Percentiles rank a stretch among this genome's conserved stretches.
phyloP scores from a whole-genome alignment of 805 yeast genomes.

The Wickerhamiella galacta region DNA sequence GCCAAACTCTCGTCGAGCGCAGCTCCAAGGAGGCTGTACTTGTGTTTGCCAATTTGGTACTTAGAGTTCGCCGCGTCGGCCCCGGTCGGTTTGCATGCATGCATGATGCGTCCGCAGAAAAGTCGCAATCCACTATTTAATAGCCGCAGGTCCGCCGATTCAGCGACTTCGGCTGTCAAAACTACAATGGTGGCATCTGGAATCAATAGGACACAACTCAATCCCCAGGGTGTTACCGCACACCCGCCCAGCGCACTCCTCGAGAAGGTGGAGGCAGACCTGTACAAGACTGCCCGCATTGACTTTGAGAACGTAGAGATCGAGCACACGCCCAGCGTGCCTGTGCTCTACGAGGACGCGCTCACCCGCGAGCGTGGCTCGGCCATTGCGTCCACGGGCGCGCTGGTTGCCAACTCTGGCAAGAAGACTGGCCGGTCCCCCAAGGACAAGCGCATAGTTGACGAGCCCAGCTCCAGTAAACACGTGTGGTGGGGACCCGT shows the following conservation, averaged over 20 bases:
- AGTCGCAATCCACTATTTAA: too few relatives aligned
- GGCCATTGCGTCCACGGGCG: constrained; percentile 83
- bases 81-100: too few relatives aligned
- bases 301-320: constrained; percentile 27
- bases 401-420: constrained; percentile 90
- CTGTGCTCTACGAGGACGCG: constrained; percentile 89
- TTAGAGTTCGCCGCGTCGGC: too few relatives aligned
- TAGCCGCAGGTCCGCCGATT: too few relatives aligned
- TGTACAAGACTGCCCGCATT: constrained; percentile 26
- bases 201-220: constrained; percentile 26
- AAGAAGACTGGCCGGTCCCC: constrained; percentile 96
- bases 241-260: constrained; percentile 24
- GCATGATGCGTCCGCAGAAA: too few relatives aligned
- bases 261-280: constrained; percentile 27
- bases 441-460: constrained; percentile 93
- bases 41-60: too few relatives aligned
- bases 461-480: constrained; percentile 69
- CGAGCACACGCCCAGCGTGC: constrained; percentile 78
- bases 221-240: constrained; percentile 28
- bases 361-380: constrained; percentile 70
- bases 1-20: too few relatives aligned
- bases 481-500: constrained; percentile 99
- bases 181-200: constrained; percentile 13
- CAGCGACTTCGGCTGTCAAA: too few relatives aligned
- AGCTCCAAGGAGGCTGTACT: too few relatives aligned